Percentiles rank a stretch among this genome's conserved stretches.
Conservation (phyloP, 495 filamentous ascomycete species). For the Podospora pseudocomata region DNA sequence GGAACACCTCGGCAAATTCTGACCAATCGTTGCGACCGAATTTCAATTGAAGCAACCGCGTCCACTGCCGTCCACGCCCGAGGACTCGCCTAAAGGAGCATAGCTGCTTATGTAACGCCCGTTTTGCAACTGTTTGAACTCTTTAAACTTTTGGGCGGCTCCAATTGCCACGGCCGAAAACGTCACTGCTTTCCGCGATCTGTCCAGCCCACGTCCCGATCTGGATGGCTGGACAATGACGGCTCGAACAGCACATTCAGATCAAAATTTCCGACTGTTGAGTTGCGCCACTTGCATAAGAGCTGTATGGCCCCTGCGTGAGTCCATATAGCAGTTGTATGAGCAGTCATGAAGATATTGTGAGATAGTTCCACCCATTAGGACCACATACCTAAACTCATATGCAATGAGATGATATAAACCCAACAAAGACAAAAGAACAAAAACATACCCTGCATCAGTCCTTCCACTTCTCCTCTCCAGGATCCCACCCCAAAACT, state of each 20-base stretch:
- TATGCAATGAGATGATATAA: background rate
- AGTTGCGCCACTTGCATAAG: background rate
- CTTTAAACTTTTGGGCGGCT: background rate
- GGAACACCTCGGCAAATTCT: constrained; percentile 29
- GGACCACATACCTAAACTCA: background rate
- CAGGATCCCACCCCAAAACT: constrained; percentile 27
- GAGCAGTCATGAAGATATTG: background rate
- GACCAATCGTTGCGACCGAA: constrained; percentile 25
- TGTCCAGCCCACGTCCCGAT: background rate
- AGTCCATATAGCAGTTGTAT: background rate
- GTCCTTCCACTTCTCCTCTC: constrained; percentile 30
- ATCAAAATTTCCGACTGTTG: background rate
- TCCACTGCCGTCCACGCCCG: constrained; percentile 20
- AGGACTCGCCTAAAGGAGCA: background rate
- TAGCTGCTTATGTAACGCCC: constrained; percentile 11
- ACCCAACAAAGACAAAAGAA: background rate
- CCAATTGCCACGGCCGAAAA: background rate
- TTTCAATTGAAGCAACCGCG: constrained; percentile 20
- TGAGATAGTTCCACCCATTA: background rate
- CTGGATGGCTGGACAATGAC: background rate
- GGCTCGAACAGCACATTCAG: background rate
- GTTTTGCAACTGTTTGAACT: background rate
- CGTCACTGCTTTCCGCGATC: background rate
- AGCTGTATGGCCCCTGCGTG: background rate
- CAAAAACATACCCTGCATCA: constrained; percentile 6